Evolutionary conservation across 2,329 filamentous ascomycete species (phyloP), one percentile per base, ranked within the genome.

Genomic region (Talaromyces sp.): DNA sequence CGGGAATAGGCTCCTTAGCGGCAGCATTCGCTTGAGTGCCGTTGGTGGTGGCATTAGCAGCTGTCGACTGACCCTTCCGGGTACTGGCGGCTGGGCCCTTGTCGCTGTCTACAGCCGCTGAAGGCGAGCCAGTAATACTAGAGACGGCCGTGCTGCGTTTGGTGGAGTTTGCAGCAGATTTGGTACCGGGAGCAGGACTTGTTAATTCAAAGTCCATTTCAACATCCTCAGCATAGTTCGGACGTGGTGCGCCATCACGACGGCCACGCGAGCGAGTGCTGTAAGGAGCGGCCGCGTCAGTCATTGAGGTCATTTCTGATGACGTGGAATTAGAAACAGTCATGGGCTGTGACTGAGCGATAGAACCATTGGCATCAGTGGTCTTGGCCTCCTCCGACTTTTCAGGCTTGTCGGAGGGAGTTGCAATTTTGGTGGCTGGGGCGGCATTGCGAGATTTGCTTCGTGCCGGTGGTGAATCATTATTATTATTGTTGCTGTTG

Each of bases 241-340:
- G 88, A 70, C 95, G 90, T 71, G 90, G 85, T 70, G 85, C 87
- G 72, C 90, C 90, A 65, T 87, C 89, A 10, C 48, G 48, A 73
- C 93, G 90, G 79, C 96, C 96, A 76, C 95, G 90, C 71, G 93
- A 97, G 72, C 93, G 90, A 76, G 95, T 99, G 73, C 94, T 94
- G 79, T 99, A 97, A 57, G 88, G 88, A 70, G 87, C 88, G 60
- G 89, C 82, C 33, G 79, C 71, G 66, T 78, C 76, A 67, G 74
- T 71, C 39, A 66, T 67, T 63, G 72, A 72, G n/a, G 45, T 57
- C 64, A 73, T 71, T 68, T 79, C 76, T 63, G 79, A 77, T 54
- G 74, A 74, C 10, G 76, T 74, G 19, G 80, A 79, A 43, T 77
- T 77, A 66, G 76, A 78, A 62, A 77, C 73, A 65, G 79, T 80